Evolutionary conservation across 2,329 filamentous ascomycete species (phyloP).

Genomic region (Amylocarpus encephaloides): DNA sequence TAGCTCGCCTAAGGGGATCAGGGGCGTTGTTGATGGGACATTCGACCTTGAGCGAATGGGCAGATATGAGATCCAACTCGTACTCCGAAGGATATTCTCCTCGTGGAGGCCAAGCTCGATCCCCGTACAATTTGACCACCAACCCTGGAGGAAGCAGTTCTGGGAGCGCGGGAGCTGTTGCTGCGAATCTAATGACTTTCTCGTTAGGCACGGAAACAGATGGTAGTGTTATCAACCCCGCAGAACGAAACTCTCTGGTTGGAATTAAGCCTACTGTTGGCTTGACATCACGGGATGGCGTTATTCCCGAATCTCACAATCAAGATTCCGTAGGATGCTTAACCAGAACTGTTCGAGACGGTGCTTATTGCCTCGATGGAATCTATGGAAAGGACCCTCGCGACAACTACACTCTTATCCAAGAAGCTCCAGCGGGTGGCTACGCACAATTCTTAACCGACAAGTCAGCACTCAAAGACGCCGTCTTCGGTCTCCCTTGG

Average conservation of each 20-base stretch:
- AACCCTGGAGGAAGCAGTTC: slow-evolving; percentile 65
- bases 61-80: slow-evolving; percentile 60
- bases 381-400: slow-evolving; percentile 58
- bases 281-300: slow-evolving; percentile 56
- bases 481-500: slow-evolving; percentile 67
- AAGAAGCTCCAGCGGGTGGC: slow-evolving; percentile 41
- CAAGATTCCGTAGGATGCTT: slow-evolving; percentile 66
- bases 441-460: slow-evolving; percentile 50
- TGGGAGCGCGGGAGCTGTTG: slow-evolving; percentile 59
- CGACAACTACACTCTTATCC: slow-evolving; percentile 53
- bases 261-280: slow-evolving; percentile 74
- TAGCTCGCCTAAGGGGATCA: slow-evolving; percentile 53
- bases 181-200: slow-evolving; percentile 56
- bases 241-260: slow-evolving; percentile 61
- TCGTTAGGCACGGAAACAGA: slow-evolving; percentile 70
- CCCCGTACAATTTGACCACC: slow-evolving; percentile 61
- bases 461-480: slow-evolving; percentile 42
- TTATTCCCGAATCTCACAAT: slow-evolving; percentile 60
- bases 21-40: slow-evolving; percentile 63
- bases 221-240: slow-evolving; percentile 65
- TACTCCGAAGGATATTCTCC: slow-evolving; percentile 63
- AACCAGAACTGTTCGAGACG: slow-evolving; percentile 63
- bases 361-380: slow-evolving; percentile 57
- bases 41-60: slow-evolving; percentile 67
- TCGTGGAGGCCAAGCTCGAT: slow-evolving; percentile 57